These are phyloP conservation scores for Adenanthera pavonina DNA, from an alignment of 306 rosid genomes.

Conservation along the genomic window DNA sequence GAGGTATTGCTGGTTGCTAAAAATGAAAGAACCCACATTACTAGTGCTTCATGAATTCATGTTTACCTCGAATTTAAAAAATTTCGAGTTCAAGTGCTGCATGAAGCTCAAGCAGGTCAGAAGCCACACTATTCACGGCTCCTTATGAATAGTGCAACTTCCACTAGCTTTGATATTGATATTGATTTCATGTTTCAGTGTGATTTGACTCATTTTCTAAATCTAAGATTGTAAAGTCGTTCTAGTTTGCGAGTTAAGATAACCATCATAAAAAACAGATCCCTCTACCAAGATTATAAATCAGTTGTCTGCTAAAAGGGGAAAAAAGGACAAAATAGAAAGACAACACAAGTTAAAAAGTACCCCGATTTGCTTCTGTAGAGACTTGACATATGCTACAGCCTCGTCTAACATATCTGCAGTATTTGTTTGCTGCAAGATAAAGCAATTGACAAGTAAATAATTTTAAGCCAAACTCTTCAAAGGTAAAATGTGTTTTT, in stretches of 20 bases:
- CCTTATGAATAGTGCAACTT: no score
- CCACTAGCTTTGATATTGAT: no score
- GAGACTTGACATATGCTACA: slow-evolving; percentile 84
- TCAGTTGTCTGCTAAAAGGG: not conserved
- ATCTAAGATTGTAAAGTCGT: not conserved
- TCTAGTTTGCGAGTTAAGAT: not conserved
- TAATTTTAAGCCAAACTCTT: not conserved
- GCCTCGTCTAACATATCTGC: slow-evolving; percentile 96
- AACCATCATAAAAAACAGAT: not conserved
- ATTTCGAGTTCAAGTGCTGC: no score
- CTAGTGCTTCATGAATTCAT: not conserved
- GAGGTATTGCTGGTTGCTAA: not conserved
- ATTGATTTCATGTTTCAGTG: not conserved
- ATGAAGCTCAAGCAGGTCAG: no score
- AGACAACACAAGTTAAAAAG: slow-evolving; percentile 12
- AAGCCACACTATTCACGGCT: no score
- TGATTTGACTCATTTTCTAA: not conserved
- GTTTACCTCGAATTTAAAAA: no score
- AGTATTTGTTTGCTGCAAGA: slow-evolving; percentile 91
- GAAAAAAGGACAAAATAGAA: not conserved
- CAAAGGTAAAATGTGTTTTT: not conserved
- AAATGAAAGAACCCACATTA: not conserved
- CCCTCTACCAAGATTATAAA: not conserved
- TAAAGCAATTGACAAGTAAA: slow-evolving; percentile 22
- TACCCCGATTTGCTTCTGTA: slow-evolving; percentile 92